Evolutionary conservation across 176 grass and related monocot genomes (phyloP), one percentile per base, ranked within the genome.

Genomic region (Oryza rufipogon): DNA sequence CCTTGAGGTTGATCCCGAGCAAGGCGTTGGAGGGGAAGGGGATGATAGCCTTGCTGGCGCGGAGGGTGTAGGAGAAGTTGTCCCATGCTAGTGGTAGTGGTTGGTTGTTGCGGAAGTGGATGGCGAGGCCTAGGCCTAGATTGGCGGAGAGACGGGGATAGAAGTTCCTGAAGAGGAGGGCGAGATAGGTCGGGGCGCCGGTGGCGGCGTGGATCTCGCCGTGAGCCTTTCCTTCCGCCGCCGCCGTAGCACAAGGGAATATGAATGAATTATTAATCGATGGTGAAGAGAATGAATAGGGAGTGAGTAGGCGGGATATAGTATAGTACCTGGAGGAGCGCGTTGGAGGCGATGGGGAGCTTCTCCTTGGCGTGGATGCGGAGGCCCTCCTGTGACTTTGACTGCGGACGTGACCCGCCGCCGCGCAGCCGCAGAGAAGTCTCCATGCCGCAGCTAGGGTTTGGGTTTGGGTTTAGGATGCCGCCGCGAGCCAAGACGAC

Each of bases 301-400:
- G 26, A 26, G 26, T 26, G 26, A 26, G 26, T 26, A 26, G 26
- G 26, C 26, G 26, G 26, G 26, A 26, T 26, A 26, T 26, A 26
- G 26, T 26, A 26, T 26, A 36, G 34, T 36, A 92, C 95, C 95
- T 98, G 92, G 38, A 98, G 71, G 22, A 93, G 91, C 7, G 86
- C 84, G 65, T 87, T 83, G 81, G 83, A 85, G 25, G 79, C 76
- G 58, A 98, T 58, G 75, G 82, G 85, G 42, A 98, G 79, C 87
- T 90, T 95, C 89, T 98, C 91, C 83, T 98, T 98, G 69, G 91
- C 93, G 81, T 95, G 96, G 85, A 98, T 90, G 41, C 87, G 86
- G 42, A 95, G 93, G 89, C 80, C 68, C 28, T 75, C 38, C 4
- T 23, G 39, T 4, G 9, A 36, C 16, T 23, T 9, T 9, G 58